These are phyloP conservation scores for Fusarium nodosum DNA, from an alignment of 2,329 filamentous ascomycete genomes.

Conservation along the genomic window DNA sequence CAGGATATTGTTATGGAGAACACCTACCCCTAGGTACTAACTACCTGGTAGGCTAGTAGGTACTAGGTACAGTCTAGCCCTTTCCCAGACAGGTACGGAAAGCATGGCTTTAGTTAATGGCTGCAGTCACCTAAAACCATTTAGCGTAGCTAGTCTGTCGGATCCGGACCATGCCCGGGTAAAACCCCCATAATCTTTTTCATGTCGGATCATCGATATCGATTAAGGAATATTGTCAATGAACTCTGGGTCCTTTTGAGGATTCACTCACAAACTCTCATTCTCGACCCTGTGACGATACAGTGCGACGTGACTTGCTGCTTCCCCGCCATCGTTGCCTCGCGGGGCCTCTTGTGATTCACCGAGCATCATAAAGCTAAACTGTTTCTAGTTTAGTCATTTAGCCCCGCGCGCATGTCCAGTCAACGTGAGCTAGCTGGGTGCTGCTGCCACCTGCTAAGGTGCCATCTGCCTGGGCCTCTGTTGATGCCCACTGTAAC, in stretches of 20 bases:
- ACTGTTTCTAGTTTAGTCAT: slow-evolving; percentile 32
- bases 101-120: neutral
- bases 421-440: slow-evolving; percentile 41
- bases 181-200: neutral
- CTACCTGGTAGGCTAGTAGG: too few relatives aligned
- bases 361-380: slow-evolving; percentile 35
- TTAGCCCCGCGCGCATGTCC: slow-evolving; percentile 48
- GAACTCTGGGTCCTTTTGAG: slow-evolving; percentile 5
- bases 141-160: slow-evolving; percentile 9
- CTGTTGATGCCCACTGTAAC: slow-evolving; percentile 16
- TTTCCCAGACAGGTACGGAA: slow-evolving; percentile 14
- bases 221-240: neutral
- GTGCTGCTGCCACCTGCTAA: slow-evolving; percentile 37
- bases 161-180: neutral
- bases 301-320: slow-evolving; percentile 47
- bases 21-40: too few relatives aligned
- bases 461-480: slow-evolving; percentile 30
- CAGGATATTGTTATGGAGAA: neutral
- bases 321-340: slow-evolving; percentile 49
- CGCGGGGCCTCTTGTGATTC: slow-evolving; percentile 50
- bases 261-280: slow-evolving; percentile 24
- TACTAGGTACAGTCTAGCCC: neutral
- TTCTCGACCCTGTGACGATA: slow-evolving; percentile 41
- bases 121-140: slow-evolving; percentile 7
- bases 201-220: neutral